Percentiles rank a stretch among this genome's conserved stretches.
Conservation (phyloP, 2,329 filamentous ascomycete species). For the Penicillium sp. region DNA sequence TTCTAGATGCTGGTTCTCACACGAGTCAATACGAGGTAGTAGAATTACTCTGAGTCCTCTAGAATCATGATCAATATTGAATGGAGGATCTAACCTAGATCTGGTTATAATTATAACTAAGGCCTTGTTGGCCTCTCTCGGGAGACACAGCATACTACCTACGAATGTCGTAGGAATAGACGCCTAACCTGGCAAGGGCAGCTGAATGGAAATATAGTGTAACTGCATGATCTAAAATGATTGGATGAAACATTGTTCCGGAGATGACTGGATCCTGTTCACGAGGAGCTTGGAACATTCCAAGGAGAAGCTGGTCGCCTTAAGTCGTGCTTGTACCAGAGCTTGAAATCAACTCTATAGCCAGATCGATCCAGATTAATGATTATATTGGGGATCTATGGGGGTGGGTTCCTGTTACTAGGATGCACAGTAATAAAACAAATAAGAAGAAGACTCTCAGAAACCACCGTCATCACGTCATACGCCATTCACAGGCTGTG, state of each 20-base stretch:
- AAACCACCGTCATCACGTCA: slow-evolving; percentile 21
- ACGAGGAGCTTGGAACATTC: not conserved
- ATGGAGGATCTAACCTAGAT: not conserved
- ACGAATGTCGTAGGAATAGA: not conserved
- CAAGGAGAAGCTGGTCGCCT: not conserved
- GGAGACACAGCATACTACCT: not conserved
- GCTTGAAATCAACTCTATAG: not conserved
- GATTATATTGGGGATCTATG: not conserved
- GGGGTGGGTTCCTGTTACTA: not conserved
- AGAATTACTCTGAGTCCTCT: too few species aligned
- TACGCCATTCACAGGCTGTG: slow-evolving; percentile 12
- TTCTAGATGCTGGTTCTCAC: not conserved
- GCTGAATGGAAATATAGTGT: too few species aligned
- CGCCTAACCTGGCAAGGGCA: not conserved
- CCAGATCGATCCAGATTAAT: not conserved
- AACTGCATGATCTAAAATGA: too few species aligned
- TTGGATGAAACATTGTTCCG: not conserved
- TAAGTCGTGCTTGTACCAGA: not conserved
- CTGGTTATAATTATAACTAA: not conserved
- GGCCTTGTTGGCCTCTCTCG: not conserved
- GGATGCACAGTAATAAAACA: slow-evolving; percentile 13
- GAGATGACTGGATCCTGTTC: not conserved
- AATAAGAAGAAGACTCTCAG: slow-evolving; percentile 2
- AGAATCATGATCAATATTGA: too few species aligned
- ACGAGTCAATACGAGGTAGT: not conserved